These are phyloP conservation scores for Xylaria sp. DNA, from an alignment of 2,329 filamentous ascomycete species.

Conservation along the genomic window DNA sequence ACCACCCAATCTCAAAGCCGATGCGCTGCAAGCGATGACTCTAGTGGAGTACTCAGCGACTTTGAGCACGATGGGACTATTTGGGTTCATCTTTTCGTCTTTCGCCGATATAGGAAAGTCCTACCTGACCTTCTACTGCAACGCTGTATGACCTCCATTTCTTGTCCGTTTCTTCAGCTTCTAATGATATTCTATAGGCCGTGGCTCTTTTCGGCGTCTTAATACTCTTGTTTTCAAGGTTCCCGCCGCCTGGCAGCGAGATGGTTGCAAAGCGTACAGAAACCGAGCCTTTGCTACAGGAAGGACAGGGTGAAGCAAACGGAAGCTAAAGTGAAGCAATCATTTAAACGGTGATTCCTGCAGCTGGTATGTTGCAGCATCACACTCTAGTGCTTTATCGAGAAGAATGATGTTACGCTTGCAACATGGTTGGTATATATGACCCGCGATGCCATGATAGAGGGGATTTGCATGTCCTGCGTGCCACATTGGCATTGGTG, in stretches of 20 bases:
- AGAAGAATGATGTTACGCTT: background rate
- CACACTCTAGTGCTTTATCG: too few relatives aligned
- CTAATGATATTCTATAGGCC: constrained; percentile 34
- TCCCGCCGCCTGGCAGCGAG: constrained; percentile 41
- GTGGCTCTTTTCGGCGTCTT: constrained; percentile 40
- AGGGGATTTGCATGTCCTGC: background rate
- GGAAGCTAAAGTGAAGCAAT: background rate
- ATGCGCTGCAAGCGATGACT: constrained; percentile 45
- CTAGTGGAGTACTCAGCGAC: constrained; percentile 42
- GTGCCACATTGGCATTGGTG: background rate
- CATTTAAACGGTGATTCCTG: background rate
- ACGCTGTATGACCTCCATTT: constrained; percentile 39
- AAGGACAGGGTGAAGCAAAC: background rate
- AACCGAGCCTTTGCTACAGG: constrained; percentile 19
- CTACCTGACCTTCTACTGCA: constrained; percentile 45
- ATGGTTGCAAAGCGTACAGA: constrained; percentile 28
- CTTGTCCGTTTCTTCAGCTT: background rate
- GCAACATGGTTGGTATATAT: background rate
- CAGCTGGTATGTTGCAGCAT: background rate
- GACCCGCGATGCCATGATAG: background rate
- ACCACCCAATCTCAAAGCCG: constrained; percentile 39
- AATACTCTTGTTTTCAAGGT: constrained; percentile 41
- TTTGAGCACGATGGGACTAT: constrained; percentile 42
- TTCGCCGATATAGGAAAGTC: constrained; percentile 40
- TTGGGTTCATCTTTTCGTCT: constrained; percentile 44